A percentile compares a stretch with the other conserved stretches of the same genome.
Conservation (phyloP, 805 yeast species). For the Lachancea sp. region DNA sequence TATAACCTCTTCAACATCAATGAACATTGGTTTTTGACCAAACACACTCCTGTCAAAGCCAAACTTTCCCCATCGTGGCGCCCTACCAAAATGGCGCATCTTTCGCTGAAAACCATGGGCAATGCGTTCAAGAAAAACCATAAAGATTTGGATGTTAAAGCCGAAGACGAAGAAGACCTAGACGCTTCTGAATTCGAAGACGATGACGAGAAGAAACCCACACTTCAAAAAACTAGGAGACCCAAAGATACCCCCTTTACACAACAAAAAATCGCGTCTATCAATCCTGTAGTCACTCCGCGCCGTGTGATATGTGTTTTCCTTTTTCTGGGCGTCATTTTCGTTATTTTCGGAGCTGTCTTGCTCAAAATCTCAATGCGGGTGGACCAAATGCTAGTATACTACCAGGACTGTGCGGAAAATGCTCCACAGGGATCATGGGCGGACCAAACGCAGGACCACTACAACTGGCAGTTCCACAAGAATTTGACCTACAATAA, state of each 20-base stretch:
- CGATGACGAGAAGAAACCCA: slow-evolving; percentile 36
- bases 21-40: too few relatives aligned
- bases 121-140: slow-evolving; percentile 25
- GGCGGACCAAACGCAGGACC: slow-evolving; percentile 49
- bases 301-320: slow-evolving; percentile 80
- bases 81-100: slow-evolving; percentile 19
- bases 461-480: slow-evolving; percentile 53
- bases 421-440: slow-evolving; percentile 43
- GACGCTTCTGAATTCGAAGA: slow-evolving; percentile 34
- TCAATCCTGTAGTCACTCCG: slow-evolving; percentile 84
- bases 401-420: slow-evolving; percentile 65
- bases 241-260: slow-evolving; percentile 73
- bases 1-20: too few relatives aligned
- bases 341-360: slow-evolving; percentile 87
- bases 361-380: slow-evolving; percentile 62
- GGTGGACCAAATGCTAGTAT: slow-evolving; percentile 66
- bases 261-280: slow-evolving; percentile 53
- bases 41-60: not conserved
- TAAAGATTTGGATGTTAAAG: slow-evolving; percentile 15
- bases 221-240: slow-evolving; percentile 46
- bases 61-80: not conserved
- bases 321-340: slow-evolving; percentile 64
- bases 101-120: slow-evolving; percentile 28
- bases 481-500: slow-evolving; percentile 31
- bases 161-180: slow-evolving; percentile 30